These are phyloP conservation scores for Leccinum aurantiacum DNA, from an alignment of 768 basidiomycete species.

Conservation along the genomic window DNA sequence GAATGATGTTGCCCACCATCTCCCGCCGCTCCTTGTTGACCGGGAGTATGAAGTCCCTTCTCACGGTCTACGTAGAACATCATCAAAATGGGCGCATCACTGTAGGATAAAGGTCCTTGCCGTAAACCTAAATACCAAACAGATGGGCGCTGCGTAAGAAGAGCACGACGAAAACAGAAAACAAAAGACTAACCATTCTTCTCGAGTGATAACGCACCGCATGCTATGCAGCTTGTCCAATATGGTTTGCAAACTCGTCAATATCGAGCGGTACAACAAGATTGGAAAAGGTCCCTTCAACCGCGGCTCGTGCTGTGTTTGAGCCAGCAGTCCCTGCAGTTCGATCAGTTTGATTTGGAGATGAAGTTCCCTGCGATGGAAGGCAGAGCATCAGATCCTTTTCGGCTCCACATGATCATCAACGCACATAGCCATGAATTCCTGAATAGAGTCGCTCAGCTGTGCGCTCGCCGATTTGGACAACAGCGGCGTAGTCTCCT, in stretches of 20 bases:
- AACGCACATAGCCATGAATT: constrained; percentile 91
- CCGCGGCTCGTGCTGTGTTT: constrained; percentile 91
- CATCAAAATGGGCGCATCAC: not conserved
- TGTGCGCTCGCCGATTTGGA: constrained; percentile 40
- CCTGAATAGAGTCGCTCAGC: constrained; percentile 65
- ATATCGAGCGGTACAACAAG: constrained; percentile 75
- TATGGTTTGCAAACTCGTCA: constrained; percentile 81
- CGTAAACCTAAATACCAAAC: constrained; percentile 59
- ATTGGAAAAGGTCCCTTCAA: constrained; percentile 95
- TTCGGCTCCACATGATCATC: not conserved
- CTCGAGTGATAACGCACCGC: constrained; percentile 93
- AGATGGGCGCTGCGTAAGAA: constrained; percentile 6
- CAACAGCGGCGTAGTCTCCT: constrained; percentile 33
- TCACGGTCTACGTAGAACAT: constrained; percentile 55
- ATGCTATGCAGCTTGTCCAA: constrained; percentile 91
- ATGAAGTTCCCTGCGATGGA: constrained; percentile 78
- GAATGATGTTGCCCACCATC: constrained; percentile 93
- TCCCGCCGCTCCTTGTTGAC: constrained; percentile 88
- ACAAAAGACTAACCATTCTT: constrained; percentile 72
- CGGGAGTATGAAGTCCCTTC: constrained; percentile 85
- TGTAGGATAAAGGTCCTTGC: constrained; percentile 37
- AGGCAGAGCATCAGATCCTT: constrained; percentile 6
- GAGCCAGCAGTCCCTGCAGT: constrained; percentile 79
- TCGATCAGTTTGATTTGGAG: constrained; percentile 89
- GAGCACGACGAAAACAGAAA: constrained; percentile 4